phyloP scores from a whole-genome alignment of 148 eudicot genomes.

The Chenopodium formosanum region DNA sequence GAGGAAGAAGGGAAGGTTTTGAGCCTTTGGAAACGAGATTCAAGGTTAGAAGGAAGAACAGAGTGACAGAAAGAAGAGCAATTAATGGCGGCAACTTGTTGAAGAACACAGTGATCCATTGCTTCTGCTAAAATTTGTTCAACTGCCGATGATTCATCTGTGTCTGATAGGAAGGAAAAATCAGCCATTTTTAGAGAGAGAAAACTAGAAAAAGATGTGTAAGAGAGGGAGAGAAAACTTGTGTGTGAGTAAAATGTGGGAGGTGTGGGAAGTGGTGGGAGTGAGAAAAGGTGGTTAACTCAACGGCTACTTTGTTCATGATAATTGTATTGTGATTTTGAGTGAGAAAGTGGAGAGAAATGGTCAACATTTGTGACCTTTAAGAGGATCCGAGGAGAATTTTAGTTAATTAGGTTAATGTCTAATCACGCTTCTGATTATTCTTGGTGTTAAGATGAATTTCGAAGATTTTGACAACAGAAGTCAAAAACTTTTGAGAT shows the following conservation, averaged over 20 bases:
- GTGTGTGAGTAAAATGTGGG: neutral
- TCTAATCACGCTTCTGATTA: no score
- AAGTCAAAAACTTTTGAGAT: no score
- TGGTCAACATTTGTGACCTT: neutral
- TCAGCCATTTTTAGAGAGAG: slow-evolving; percentile 45
- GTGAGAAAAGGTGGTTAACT: neutral
- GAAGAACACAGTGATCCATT: slow-evolving; percentile 60
- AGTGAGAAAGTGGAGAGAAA: neutral
- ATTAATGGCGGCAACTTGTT: slow-evolving; percentile 80
- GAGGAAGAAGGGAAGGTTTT: slow-evolving; percentile 26
- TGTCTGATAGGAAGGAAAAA: slow-evolving; percentile 24
- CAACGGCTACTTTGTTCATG: neutral
- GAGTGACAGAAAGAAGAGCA: slow-evolving; percentile 64
- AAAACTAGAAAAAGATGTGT: neutral
- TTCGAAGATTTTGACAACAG: no score
- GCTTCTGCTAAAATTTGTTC: slow-evolving; percentile 75
- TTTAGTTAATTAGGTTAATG: no score
- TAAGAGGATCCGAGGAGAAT: neutral
- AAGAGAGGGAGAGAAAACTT: neutral
- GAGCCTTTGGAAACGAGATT: slow-evolving; percentile 70
- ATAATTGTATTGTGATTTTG: neutral
- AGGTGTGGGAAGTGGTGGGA: neutral
- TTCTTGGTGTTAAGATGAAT: no score
- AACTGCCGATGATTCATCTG: slow-evolving; percentile 37
- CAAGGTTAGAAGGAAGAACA: slow-evolving; percentile 72